Evolutionary conservation across 2,329 filamentous ascomycete genomes (phyloP), one percentile per base, ranked within the genome.

Genomic region (Fusarium palustre): DNA sequence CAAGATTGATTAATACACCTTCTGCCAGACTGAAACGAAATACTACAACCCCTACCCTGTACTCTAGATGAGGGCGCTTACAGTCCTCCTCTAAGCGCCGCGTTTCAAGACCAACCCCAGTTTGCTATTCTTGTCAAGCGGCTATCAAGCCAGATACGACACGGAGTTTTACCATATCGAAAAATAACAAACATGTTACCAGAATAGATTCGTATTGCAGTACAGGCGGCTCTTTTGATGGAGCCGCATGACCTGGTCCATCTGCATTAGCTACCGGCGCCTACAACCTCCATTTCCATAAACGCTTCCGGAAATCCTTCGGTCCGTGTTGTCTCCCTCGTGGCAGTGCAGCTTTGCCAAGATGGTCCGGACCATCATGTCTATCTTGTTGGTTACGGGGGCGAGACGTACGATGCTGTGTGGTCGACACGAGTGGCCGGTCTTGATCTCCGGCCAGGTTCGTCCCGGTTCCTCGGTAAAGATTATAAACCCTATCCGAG

Each of bases 321-420:
- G 13, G 30, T 55, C 42, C 50, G 28, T 52, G 42, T 25, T 50
- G 30, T 62, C 18, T 43, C 24, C 6, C 31, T 16, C 30, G 50
- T 66, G 66, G 66, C 66, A 62, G 61, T 69, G 66, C 39, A 45
- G 18, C n/a, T 7, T 46, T 54, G 43, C 31, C 43, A 55, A 62
- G 52, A 34, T 38, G 49, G 30, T 16, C 6, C 20, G 47, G 42
- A 48, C 55, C 55, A 66, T 47, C 34, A 33, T 34, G 10, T 42
- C 15, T 25, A 22, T 47, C 52, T 28, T 30, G 49, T 54, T 66
- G 47, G 43, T 42, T 30, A 22, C 6, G 28, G 33, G 28, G 28
- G 18, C 10, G 16, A 66, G 55, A 54, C 55, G 34, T 33, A 48
- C 18, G 34, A 69, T 66, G 50, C 42, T 56, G 53, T 39, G 36